Evolutionary conservation across 1,139 yeast species (phyloP), one percentile per base, ranked within the genome.

Genomic region (Debaryomyces psychrophilus): DNA sequence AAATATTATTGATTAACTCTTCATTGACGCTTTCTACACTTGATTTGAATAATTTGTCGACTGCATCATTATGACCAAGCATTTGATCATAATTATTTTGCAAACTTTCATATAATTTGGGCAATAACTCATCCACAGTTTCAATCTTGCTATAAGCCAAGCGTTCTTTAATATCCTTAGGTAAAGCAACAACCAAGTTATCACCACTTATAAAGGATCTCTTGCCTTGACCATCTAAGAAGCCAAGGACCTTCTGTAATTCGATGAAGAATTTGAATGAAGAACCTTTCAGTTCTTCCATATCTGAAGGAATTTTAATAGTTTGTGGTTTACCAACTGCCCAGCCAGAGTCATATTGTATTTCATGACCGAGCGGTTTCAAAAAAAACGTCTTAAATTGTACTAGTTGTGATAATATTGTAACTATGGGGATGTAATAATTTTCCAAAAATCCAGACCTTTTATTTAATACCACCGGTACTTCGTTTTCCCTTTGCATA

Each of bases 51-150:
- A 64, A 46, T 2, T 44, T 25, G 22, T 45, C 41, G 14, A 53
- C 34, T 17, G 43, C 46, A 6, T 42, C 39, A 9, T 44, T 37
- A 17, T 53, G 47, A 4, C 49, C 54, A 41, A 52, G 53, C 9
- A 56, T 51, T 12, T 46, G 43, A 8, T 52, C 52, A 29, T 54
- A 48, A 12, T 53, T 53, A 25, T 44, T 28, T 20, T 49, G 50
- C 18, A 69, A 50, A 12, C 46, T 48, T 23, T 52, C 57, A 45
- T 60, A 63, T 25, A 70, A 53, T 38, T 60, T 61, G 25, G 62
- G 61, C 4, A 69, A 52, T 37, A 68, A 58, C 37, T 69, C 77
- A 37, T 71, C 76, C 41, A 62, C 52, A 37, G 58, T 64, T 18
- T 68, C 72, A 36, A 59, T 50, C 41, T 48, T 50, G 7, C 61